Percentiles rank a stretch among this genome's conserved stretches.
phyloP scores from a whole-genome alignment of 805 yeast species.

The Saccharomyces jurei region DNA sequence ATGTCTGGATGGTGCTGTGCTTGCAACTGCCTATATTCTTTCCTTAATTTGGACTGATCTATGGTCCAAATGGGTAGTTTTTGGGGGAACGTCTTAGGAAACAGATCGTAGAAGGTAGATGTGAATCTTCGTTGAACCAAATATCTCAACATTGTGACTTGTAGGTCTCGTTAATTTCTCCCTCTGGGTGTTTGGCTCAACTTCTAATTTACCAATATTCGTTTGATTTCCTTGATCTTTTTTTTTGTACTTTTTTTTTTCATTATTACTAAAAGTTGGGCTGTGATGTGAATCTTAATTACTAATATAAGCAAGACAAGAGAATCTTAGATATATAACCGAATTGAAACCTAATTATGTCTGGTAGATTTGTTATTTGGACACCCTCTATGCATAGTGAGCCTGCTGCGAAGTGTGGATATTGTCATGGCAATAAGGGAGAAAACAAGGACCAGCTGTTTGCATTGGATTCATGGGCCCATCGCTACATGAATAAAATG shows the following conservation, averaged over 20 bases:
- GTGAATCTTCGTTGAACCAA: constrained; percentile 5
- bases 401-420: constrained; percentile 50
- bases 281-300: neutral
- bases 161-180: neutral
- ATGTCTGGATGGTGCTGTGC: constrained; percentile 77
- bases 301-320: neutral
- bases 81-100: constrained; percentile 66
- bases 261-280: neutral
- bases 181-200: neutral
- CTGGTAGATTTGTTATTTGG: constrained; percentile 32
- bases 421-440: constrained; percentile 49
- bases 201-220: no score
- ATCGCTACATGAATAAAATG: constrained; percentile 4
- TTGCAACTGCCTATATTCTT: constrained; percentile 71
- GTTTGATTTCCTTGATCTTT: neutral
- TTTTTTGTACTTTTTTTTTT: neutral
- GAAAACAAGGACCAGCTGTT: constrained; percentile 32
- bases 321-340: neutral
- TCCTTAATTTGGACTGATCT: constrained; percentile 48
- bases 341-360: constrained; percentile 7
- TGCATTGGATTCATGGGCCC: constrained; percentile 33
- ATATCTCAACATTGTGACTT: neutral
- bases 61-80: constrained; percentile 64
- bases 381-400: constrained; percentile 39
- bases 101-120: constrained; percentile 48